Conservation (phyloP, 805 yeast genomes). For the Saccharomycopsis selenospora region DNA sequence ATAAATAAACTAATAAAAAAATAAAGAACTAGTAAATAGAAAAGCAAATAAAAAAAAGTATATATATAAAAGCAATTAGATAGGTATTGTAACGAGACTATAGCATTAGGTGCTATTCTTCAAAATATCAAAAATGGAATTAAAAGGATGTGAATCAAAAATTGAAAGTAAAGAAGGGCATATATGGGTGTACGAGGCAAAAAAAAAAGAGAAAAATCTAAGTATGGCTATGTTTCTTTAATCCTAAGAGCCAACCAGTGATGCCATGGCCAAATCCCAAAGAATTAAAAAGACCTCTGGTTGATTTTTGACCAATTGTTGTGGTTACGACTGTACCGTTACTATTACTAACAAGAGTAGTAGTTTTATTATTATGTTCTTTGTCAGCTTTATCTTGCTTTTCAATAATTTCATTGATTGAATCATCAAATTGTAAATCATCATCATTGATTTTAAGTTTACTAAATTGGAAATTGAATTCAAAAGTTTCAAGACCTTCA, state of each 20-base stretch:
- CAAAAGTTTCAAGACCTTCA: constrained; percentile 14
- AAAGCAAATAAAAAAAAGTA: neutral
- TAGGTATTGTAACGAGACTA: too few relatives aligned
- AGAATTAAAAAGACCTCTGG: neutral
- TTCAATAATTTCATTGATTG: constrained; percentile 6
- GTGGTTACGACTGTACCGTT: constrained; percentile 18
- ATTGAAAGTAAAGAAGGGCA: too few relatives aligned
- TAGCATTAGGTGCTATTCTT: too few relatives aligned
- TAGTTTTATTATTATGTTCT: constrained; percentile 7
- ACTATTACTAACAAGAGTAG: constrained; percentile 18
- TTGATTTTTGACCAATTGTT: constrained; percentile 10
- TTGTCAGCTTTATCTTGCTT: constrained; percentile 7
- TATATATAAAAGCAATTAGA: too few relatives aligned
- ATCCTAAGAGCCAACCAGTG: neutral
- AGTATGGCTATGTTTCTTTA: too few relatives aligned
- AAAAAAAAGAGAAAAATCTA: too few relatives aligned
- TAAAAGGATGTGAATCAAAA: too few relatives aligned
- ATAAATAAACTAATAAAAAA: neutral
- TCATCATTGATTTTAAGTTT: constrained; percentile 17
- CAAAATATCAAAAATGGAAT: too few relatives aligned
- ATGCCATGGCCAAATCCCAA: neutral
- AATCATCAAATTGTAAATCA: constrained; percentile 17
- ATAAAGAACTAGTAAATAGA: neutral
- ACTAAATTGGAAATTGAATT: constrained; percentile 19
- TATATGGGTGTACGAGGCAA: too few relatives aligned